phyloP scores from a whole-genome alignment of 805 yeast genomes.

The Saturnispora dispora region DNA sequence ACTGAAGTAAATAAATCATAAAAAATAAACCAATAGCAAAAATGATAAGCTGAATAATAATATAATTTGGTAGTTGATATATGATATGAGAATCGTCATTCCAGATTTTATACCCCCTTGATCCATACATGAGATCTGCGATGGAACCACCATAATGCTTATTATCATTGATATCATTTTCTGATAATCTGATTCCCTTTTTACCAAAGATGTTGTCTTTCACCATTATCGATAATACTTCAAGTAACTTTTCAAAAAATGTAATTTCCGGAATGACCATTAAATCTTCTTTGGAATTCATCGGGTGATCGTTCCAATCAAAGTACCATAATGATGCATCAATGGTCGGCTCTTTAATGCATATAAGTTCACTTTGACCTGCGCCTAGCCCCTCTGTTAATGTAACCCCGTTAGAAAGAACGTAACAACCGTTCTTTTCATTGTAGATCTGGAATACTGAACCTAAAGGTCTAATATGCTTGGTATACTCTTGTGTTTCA shows the following conservation, averaged over 20 bases:
- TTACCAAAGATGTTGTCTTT: constrained; percentile 33
- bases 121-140: constrained; percentile 50
- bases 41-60: constrained; percentile 43
- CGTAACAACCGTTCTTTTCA: constrained; percentile 54
- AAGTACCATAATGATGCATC: constrained; percentile 67
- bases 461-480: constrained; percentile 45
- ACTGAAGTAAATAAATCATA: constrained; percentile 9
- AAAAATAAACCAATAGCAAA: constrained; percentile 24
- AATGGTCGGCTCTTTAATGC: constrained; percentile 64
- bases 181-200: neutral
- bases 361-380: constrained; percentile 91
- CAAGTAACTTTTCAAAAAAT: constrained; percentile 43
- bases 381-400: constrained; percentile 50
- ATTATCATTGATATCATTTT: neutral
- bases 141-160: constrained; percentile 27
- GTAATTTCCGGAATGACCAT: constrained; percentile 27
- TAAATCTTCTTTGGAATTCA: constrained; percentile 28
- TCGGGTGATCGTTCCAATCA: constrained; percentile 56
- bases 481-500: constrained; percentile 27
- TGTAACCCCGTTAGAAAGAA: constrained; percentile 63
- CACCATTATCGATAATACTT: constrained; percentile 43
- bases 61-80: constrained; percentile 57
- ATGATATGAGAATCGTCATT: constrained; percentile 32
- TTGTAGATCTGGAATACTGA: constrained; percentile 65
- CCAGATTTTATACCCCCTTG: constrained; percentile 54